Conservation (phyloP, 2,329 filamentous ascomycete genomes). For the Phaeoacremonium minimum region DNA sequence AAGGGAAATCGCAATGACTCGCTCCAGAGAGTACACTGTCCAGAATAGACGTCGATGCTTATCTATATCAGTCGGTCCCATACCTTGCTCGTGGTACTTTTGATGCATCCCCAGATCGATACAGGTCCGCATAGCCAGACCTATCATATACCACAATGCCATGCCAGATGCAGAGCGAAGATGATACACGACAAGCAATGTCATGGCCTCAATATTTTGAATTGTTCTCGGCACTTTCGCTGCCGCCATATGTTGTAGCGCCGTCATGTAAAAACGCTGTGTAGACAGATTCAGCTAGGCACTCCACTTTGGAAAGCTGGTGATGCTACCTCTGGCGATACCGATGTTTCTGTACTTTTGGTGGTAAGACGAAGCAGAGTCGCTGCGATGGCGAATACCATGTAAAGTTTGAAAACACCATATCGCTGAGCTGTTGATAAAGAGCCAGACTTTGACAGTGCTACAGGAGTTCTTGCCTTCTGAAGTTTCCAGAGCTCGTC, state of each 20-base stretch:
- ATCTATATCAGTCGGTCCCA: conserved; percentile 33
- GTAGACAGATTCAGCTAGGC: neutral
- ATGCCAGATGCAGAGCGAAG: conserved; percentile 43
- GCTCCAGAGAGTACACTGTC: conserved; percentile 45
- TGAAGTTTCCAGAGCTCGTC: conserved; percentile 39
- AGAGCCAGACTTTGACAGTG: conserved; percentile 29
- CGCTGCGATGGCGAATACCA: conserved; percentile 47
- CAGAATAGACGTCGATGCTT: conserved; percentile 44
- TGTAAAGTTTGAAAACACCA: conserved; percentile 44
- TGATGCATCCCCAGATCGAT: conserved; percentile 47
- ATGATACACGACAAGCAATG: conserved; percentile 45
- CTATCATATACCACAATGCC: conserved; percentile 51
- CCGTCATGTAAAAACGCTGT: conserved; percentile 42
- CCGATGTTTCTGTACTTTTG: conserved; percentile 23
- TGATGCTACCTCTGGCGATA: conserved; percentile 30
- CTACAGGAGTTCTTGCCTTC: conserved; percentile 27
- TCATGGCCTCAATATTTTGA: conserved; percentile 48
- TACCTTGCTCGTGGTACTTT: conserved; percentile 34
- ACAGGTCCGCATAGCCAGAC: conserved; percentile 47
- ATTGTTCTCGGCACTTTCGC: conserved; percentile 42
- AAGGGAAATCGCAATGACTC: conserved; percentile 44
- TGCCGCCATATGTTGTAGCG: conserved; percentile 41
- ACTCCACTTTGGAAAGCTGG: conserved; percentile 1
- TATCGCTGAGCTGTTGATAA: conserved; percentile 27
- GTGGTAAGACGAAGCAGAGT: conserved; percentile 41